phyloP scores from a whole-genome alignment of 2,329 filamentous ascomycete genomes.

The Aspergillus tanneri region DNA sequence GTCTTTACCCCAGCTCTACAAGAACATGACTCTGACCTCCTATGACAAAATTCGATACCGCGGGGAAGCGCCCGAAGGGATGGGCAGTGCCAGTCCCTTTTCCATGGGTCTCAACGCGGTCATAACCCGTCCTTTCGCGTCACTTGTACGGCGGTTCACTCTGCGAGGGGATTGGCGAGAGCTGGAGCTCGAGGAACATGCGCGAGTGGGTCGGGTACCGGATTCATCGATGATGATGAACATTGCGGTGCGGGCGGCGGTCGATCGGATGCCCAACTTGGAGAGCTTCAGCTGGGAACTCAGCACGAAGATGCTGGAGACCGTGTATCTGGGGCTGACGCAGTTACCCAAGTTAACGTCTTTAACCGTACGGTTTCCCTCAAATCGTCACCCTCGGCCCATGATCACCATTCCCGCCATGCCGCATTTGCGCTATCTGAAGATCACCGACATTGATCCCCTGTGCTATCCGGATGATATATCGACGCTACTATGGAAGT shows the following conservation, averaged over 20 bases:
- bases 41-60: constrained; percentile 60
- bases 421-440: constrained; percentile 54
- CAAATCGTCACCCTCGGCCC: constrained; percentile 57
- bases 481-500: constrained; percentile 54
- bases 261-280: constrained; percentile 59
- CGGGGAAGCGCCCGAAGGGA: constrained; percentile 58
- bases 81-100: constrained; percentile 63
- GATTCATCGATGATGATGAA: constrained; percentile 65
- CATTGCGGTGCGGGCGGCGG: constrained; percentile 57
- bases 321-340: constrained; percentile 58
- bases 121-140: constrained; percentile 55
- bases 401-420: constrained; percentile 57
- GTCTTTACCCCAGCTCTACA: constrained; percentile 61
- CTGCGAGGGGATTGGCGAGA: constrained; percentile 60
- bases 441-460: constrained; percentile 61
- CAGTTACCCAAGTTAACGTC: constrained; percentile 51
- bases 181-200: constrained; percentile 57
- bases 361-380: constrained; percentile 58
- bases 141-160: constrained; percentile 54
- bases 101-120: constrained; percentile 62
- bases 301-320: constrained; percentile 59
- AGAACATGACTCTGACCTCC: constrained; percentile 55
- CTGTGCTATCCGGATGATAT: constrained; percentile 65
- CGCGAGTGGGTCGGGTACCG: constrained; percentile 58
- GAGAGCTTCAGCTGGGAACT: constrained; percentile 61